Conservation (phyloP, 495 filamentous ascomycete genomes). For the Aspergillus sparsus region DNA sequence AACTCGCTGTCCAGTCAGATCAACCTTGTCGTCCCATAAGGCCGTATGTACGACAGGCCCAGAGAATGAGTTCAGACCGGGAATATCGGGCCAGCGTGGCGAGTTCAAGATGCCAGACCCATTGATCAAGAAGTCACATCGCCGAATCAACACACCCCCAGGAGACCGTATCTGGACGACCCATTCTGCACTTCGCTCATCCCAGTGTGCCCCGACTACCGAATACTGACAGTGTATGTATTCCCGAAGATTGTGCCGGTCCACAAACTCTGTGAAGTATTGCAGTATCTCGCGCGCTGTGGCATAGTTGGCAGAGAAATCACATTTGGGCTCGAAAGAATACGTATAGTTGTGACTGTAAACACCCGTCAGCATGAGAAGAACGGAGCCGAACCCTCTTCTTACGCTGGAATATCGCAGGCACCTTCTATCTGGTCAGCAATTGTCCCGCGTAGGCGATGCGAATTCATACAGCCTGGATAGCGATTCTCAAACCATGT, state of each 20-base stretch:
- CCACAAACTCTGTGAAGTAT: not conserved
- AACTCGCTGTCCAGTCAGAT: constrained; percentile 49
- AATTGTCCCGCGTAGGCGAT: too few species aligned
- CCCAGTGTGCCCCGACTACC: constrained; percentile 39
- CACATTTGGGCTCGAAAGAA: not conserved
- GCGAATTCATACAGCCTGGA: constrained; percentile 58
- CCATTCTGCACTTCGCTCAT: constrained; percentile 45
- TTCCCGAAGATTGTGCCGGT: constrained; percentile 31
- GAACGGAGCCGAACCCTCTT: too few species aligned
- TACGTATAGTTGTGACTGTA: not conserved
- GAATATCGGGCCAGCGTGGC: too few species aligned
- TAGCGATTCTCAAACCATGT: constrained; percentile 65
- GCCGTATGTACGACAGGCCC: constrained; percentile 54
- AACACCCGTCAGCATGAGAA: not conserved
- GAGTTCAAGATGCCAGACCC: too few species aligned
- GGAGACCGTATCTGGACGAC: too few species aligned
- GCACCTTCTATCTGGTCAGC: too few species aligned
- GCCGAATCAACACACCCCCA: too few species aligned
- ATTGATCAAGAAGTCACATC: too few species aligned
- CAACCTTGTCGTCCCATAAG: constrained; percentile 38
- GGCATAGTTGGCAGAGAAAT: not conserved
- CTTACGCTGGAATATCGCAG: constrained; percentile 39
- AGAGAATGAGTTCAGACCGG: too few species aligned
- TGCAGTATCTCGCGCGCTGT: not conserved
- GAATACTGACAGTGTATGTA: constrained; percentile 39